Base-by-base conservation (phyloP, 2,329 filamentous ascomycete genomes). In the Penicillium griseofulvum region DNA sequence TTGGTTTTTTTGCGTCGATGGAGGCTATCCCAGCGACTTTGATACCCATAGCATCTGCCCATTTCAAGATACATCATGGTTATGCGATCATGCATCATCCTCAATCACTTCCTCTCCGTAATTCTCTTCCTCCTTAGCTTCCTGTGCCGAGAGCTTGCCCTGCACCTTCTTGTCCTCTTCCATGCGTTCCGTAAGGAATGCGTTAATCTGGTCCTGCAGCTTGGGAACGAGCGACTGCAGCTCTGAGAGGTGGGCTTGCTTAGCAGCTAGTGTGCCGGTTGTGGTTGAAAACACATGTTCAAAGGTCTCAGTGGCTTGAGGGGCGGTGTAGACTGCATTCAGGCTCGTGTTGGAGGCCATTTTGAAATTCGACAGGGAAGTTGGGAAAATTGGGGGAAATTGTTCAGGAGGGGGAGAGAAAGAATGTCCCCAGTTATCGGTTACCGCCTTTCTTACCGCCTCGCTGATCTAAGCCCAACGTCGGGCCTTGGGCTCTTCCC, bases 21-120 rank as follows among this genome's bases (percentile, higher is more conserved):
- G 55, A 58, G 60, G 42, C 56, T 64, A 41, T 66, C 61, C 62
- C 53, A 62, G 59, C 59, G 60, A 65, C 48, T 58, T 70, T 71
- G 71, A 73, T 73, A 74, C 71, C 71, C 70, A 65, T 49, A 56
- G 49, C 49, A 56, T 56, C 26, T 48, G 37, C 44, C 38, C 31
- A 28, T 44, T 55, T 41, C 47, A 64, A 59, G 66, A 67, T 68
- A 63, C 58, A 60, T 63, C 58, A 61, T 56, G 62, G 52, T 62
- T 59, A 33, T 47, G 44, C 38, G 24, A 45, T 58, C 67, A 71
- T 49, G 83, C 83, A 52, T 89, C 87, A 39, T 89, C 87, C 47
- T 87, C 85, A 12, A 83, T 77, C 24, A 86, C 83, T 71, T 96
- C 91, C 72, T 96, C 91, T 45, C 91, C 91, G 69, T 96, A 96